Conservation (phyloP, 2,329 filamentous ascomycete genomes). For the Coniochaeta prunicola region DNA sequence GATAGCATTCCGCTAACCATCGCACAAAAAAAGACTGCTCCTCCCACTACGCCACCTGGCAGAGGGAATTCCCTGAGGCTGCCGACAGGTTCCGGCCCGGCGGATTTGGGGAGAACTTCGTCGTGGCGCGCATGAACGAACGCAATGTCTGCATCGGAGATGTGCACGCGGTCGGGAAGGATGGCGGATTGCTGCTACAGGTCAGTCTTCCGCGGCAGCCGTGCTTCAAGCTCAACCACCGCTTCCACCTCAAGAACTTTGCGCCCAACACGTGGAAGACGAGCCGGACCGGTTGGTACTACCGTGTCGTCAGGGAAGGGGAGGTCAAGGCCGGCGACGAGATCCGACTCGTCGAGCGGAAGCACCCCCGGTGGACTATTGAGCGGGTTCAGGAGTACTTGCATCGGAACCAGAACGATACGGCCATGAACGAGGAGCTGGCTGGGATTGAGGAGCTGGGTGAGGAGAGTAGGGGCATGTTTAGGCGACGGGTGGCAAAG, state of each 20-base stretch:
- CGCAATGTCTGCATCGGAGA: slow-evolving; percentile 60
- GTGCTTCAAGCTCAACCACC: slow-evolving; percentile 63
- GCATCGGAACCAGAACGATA: slow-evolving; percentile 44
- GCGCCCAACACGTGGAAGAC: slow-evolving; percentile 47
- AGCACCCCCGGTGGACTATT: slow-evolving; percentile 54
- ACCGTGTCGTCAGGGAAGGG: slow-evolving; percentile 51
- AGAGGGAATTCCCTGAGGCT: slow-evolving; percentile 40
- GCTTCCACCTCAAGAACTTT: slow-evolving; percentile 57
- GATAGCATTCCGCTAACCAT: not conserved
- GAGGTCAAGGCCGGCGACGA: slow-evolving; percentile 47
- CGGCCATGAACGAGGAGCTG: slow-evolving; percentile 44
- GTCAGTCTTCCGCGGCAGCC: slow-evolving; percentile 56
- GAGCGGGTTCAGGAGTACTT: slow-evolving; percentile 56
- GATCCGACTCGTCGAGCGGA: slow-evolving; percentile 47
- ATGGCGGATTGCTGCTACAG: slow-evolving; percentile 40
- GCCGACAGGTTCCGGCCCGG: slow-evolving; percentile 46
- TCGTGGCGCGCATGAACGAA: slow-evolving; percentile 51
- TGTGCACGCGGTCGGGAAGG: slow-evolving; percentile 41
- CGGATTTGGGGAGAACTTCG: slow-evolving; percentile 60
- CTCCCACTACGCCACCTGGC: slow-evolving; percentile 51
- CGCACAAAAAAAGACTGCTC: slow-evolving; percentile 45
- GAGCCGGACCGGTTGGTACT: slow-evolving; percentile 60
- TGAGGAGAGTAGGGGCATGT: slow-evolving; percentile 38
- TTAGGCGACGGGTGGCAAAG: slow-evolving; percentile 43
- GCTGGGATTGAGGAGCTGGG: slow-evolving; percentile 43